Base-by-base conservation (phyloP, 495 filamentous ascomycete species). In the Xylaria nigripes region DNA sequence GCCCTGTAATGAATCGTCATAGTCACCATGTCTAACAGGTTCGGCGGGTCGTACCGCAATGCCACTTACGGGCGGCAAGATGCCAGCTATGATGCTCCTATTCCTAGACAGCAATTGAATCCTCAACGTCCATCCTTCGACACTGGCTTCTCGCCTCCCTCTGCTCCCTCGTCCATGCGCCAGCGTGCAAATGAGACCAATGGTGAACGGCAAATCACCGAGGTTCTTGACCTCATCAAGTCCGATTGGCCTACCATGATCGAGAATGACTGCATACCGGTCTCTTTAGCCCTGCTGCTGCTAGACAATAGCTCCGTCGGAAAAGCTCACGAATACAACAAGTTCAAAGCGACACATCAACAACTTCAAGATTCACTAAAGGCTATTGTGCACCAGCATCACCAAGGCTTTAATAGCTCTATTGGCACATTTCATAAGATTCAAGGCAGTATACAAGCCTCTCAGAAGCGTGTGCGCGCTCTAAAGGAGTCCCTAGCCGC, bases 401-500 rank as follows among this genome's bases (percentile, higher is more conserved):
- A 97, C 61, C 93, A 99, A 69, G 93, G 90, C 27, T 99, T 99
- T 77, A 99, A 96, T 67, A 96, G 90, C 70, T 95, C 90, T 38
- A 97, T 99, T 51, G 94, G 93, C 66, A 95, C 91, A 15, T 99
- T 96, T 62, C 94, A 99, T 71, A 96, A 92, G 71, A 97, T 99
- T 53, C 93, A 97, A 66, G 79, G 85, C 6, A 95, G 89, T 70
- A 95, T 99, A 59, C 86, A 90, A 56, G 74, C 81, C 29, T 95
- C 90, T 12, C 94, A 99, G 68, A 78, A 79, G 52, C 85, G 91
- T 51, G 86, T 97, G 21, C 82, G 92, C 58, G 75, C 75, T 9
- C 72, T 99, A 55, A 90, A 88, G 67, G 84, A 90, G 50, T 88
- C 87, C 9, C 76, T 99, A 36, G 77, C 85, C n/a, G 73, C 85